phyloP scores from a whole-genome alignment of 768 basidiomycete genomes.

The Stropharia rugosoannulata region DNA sequence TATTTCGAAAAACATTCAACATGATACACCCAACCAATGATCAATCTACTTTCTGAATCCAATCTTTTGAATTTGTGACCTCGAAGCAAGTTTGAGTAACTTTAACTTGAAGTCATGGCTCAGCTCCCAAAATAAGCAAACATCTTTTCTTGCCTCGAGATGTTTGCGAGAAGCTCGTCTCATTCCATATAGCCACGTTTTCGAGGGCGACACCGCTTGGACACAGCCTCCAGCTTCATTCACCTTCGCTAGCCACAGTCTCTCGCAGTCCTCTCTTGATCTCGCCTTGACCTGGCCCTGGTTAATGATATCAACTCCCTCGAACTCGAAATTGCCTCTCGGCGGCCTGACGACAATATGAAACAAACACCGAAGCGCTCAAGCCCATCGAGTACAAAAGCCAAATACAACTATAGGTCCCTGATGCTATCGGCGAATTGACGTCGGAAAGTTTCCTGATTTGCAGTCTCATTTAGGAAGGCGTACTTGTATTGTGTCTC shows the following conservation, averaged over 20 bases:
- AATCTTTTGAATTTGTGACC: too few species aligned
- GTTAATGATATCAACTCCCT: too few species aligned
- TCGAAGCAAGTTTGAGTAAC: too few species aligned
- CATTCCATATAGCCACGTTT: slow-evolving; percentile 13
- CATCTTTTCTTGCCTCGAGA: too few species aligned
- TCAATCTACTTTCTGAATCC: too few species aligned
- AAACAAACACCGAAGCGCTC: slow-evolving; percentile 19
- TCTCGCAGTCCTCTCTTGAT: too few species aligned
- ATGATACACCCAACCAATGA: too few species aligned
- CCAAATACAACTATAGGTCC: slow-evolving; percentile 21
- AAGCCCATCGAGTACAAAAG: slow-evolving; percentile 17
- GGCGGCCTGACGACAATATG: slow-evolving; percentile 10
- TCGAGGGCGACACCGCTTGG: slow-evolving; percentile 1
- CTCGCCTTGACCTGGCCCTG: neutral
- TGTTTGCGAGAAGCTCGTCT: neutral
- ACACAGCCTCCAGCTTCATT: slow-evolving; percentile 4
- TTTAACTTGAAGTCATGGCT: too few species aligned
- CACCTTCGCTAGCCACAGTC: neutral
- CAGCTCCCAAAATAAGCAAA: too few species aligned
- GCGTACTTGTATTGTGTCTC: slow-evolving; percentile 9
- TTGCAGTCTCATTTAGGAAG: slow-evolving; percentile 11
- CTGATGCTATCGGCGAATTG: slow-evolving; percentile 17
- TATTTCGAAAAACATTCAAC: too few species aligned
- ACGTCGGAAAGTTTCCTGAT: slow-evolving; percentile 16
- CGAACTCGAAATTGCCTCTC: neutral